Evolutionary conservation across 768 basidiomycete genomes (phyloP).

Genomic region (Sporobolomyces phaffii): DNA sequence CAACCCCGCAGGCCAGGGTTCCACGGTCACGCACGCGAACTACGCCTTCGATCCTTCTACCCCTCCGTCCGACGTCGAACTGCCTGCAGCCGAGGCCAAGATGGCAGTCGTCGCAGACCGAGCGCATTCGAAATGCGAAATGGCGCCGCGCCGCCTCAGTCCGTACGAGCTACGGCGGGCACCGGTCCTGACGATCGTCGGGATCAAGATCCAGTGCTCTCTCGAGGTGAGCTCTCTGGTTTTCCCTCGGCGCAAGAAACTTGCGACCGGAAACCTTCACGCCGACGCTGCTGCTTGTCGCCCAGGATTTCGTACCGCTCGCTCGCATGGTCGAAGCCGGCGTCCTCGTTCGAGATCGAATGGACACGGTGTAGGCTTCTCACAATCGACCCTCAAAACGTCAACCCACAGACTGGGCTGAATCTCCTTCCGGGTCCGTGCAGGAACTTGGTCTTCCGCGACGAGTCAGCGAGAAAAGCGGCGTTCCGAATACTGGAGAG

Average conservation of each 20-base stretch:
- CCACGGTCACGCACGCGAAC: too few relatives aligned
- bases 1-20: too few relatives aligned
- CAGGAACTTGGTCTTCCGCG: conserved; percentile 10
- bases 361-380: conserved; percentile 2
- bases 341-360: background rate
- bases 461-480: background rate
- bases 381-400: background rate
- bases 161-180: background rate
- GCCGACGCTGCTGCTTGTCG: too few relatives aligned
- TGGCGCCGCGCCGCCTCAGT: background rate
- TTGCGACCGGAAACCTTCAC: background rate
- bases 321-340: background rate
- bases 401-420: background rate
- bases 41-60: too few relatives aligned
- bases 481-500: too few relatives aligned
- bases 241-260: background rate
- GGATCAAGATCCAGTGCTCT: background rate
- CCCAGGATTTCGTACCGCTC: background rate
- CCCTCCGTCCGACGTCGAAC: too few relatives aligned
- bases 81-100: too few relatives aligned
- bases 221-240: background rate
- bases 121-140: background rate
- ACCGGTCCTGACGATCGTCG: background rate
- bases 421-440: background rate
- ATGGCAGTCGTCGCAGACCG: too few relatives aligned